Base-by-base conservation (phyloP, 768 basidiomycete species). In the Russula sp. region DNA sequence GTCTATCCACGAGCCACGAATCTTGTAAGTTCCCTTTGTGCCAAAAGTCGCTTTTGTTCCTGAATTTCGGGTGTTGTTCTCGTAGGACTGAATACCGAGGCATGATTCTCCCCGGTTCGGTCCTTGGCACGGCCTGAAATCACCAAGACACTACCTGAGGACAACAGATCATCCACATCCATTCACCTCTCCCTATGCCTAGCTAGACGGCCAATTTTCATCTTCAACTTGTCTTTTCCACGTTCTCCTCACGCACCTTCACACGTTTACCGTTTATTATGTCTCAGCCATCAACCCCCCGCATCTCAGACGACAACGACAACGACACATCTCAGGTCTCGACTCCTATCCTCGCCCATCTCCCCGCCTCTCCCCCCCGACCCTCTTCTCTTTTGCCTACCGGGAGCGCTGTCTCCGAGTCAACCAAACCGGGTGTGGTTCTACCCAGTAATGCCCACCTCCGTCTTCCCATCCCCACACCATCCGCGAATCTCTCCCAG, bases 381-480 rank as follows among this genome's bases (percentile, higher is more conserved):
- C 5, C 65, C 14, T n/a, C 66, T 28, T 57, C 42, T 49, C 38
- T 26, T 24, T 5, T 46, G 3, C 44, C 57, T 10, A 53, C 62
- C 5, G 68, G 49, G 7, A 54, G 16, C 30, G 38, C 57, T 26
- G 22, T 57, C 7, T 34, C 66, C 2, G 40, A 30, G 1, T 13
- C 62, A 20, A 34, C 42, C 10, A 56, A 54, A 7, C 44, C 59
- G 13, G 55, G 44, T 40, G 50, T 57, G 1, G 28, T 55, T 0
- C 57, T 59, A 34, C 59, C 67, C 5, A 34, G 38, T 30, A 52
- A 24, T 24, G 50, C 59, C 53, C 66, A 66, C 38, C 67, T 68
- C 48, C 69, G 67, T 38, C 61, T 70, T 40, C 69, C 69, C 11
- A 62, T 70, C 32, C 69, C 69, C 46, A 62, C 54, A 16, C 69